Conservation (phyloP, 139 green algal genomes). For the Coelastrella sp. region DNA sequence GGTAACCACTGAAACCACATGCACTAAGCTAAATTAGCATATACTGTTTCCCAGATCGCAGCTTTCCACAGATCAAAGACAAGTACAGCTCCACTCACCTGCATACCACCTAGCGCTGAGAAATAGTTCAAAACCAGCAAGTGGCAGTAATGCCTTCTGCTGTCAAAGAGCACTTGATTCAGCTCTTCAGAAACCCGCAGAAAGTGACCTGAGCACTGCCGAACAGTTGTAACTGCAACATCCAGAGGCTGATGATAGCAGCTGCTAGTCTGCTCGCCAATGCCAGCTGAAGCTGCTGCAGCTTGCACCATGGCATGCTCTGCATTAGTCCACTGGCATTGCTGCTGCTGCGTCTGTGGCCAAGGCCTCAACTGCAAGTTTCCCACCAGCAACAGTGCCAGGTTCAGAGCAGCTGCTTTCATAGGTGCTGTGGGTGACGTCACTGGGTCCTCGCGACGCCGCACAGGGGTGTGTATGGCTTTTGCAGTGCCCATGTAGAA, state of each 20-base stretch:
- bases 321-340: background rate
- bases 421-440: constrained; percentile 64
- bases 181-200: constrained; percentile 75
- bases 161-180: constrained; percentile 83
- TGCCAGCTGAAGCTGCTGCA: too few species aligned
- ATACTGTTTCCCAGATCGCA: too few species aligned
- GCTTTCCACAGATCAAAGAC: too few species aligned
- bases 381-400: constrained; percentile 76
- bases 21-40: too few species aligned
- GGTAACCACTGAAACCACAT: too few species aligned
- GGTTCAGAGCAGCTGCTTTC: constrained; percentile 67
- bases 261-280: too few species aligned
- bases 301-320: background rate
- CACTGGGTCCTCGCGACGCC: constrained; percentile 64
- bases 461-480: constrained; percentile 80
- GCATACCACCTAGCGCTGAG: constrained; percentile 62
- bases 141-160: constrained; percentile 83
- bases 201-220: constrained; percentile 35
- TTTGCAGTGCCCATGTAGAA: constrained; percentile 85
- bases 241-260: background rate
- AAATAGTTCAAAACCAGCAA: constrained; percentile 88
- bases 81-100: too few species aligned
- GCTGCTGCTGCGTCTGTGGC: constrained; percentile 38
- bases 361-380: constrained; percentile 65
- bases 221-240: background rate